Conservation (phyloP, 257 asterid species). For the Scutellaria barbata region DNA sequence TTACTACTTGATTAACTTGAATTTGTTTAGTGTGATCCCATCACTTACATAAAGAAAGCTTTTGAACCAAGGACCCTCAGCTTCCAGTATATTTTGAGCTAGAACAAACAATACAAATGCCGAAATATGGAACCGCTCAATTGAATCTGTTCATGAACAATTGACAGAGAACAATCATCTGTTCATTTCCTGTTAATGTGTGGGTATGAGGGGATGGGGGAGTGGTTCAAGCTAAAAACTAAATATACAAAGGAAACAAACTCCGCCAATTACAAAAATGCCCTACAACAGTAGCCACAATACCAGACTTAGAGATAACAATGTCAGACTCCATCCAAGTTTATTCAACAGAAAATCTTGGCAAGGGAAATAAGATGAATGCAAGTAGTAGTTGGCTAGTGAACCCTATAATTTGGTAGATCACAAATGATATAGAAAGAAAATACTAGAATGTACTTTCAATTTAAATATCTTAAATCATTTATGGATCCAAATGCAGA, state of each 20-base stretch:
- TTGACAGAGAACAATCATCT: constrained; percentile 26
- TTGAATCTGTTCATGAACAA: constrained; percentile 66
- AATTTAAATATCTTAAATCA: neutral
- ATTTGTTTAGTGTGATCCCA: constrained; percentile 8
- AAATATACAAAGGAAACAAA: neutral
- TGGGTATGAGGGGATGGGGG: neutral
- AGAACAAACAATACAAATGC: constrained; percentile 93
- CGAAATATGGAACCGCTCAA: constrained; percentile 94
- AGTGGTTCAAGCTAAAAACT: constrained; percentile 1
- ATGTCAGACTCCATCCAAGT: neutral
- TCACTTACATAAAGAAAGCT: constrained; percentile 79
- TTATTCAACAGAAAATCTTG: neutral
- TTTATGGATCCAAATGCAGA: neutral
- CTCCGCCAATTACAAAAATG: neutral
- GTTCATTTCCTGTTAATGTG: constrained; percentile 16
- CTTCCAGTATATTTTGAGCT: constrained; percentile 94
- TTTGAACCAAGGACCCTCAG: constrained; percentile 96
- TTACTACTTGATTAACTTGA: constrained; percentile 11
- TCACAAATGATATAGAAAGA: neutral
- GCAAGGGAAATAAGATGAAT: neutral
- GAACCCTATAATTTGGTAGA: constrained; percentile 12
- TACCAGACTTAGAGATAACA: constrained; percentile 3
- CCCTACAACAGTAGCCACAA: neutral
- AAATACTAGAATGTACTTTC: neutral
- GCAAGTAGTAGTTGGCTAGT: neutral